Base-by-base conservation (phyloP, 1,139 yeast species). In the Nakaseomyces delphensis region DNA sequence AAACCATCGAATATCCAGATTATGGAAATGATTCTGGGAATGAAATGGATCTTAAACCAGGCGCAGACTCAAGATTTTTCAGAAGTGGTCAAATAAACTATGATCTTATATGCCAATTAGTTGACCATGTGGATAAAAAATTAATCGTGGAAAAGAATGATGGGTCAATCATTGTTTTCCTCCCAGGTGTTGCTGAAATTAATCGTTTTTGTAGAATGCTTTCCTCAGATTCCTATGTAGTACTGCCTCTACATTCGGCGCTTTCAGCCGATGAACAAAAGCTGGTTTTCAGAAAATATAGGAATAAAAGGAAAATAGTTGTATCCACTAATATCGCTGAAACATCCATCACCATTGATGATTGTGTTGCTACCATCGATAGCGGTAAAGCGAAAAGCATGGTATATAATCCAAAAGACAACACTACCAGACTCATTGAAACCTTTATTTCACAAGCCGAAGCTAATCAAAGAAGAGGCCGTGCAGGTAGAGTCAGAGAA, bases 401-500 rank as follows among this genome's bases (percentile, higher is more conserved):
- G 56, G 73, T 74, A 33, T 91, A 78, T 56, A 91, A 85, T 54
- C 56, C 85, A 0, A 68, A 66, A 30, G 68, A 78, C 13, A 82
- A 83, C 51, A 73, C 87, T 3, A 80, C 94, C 0, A 76, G 75
- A 47, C 69, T 91, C 36, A 70, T 79, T 3, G 97, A 89, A 56
- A 70, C 74, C 3, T 89, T 95, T 87, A 86, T 89, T 28, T 89
- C 97, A 0, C 75, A 74, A 50, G 96, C 97, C 0, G 96, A 94
- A 56, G 80, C 82, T n/a, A 76, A 78, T 35, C 98, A 91, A 63
- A 74, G 98, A 64, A 71, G 96, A 59, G 98, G 98, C 59, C 84
- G 98, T 69, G 93, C 97, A n/a, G 98, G 98, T 49, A 91, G 98
- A 74, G 87, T 89, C 13, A 74, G 80, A 21, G 71, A 70, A 24